Base-by-base conservation (phyloP, 1,284 basidiomycete genomes). In the Earliella scabrosa region DNA sequence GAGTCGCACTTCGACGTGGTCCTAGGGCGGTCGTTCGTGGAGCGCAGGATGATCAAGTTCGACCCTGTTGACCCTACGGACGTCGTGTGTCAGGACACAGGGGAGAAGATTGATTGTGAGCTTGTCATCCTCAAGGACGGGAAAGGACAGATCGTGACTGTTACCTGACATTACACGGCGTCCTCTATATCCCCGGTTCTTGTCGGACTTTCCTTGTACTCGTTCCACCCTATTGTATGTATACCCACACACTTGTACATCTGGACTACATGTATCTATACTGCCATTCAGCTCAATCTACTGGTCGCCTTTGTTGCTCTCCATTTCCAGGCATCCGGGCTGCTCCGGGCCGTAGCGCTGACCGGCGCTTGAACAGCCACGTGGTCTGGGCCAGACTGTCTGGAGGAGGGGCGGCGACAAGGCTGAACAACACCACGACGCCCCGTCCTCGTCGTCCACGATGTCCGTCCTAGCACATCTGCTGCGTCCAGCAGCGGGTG, bases 1-100 rank as follows among this genome's bases (percentile, higher is more conserved):
- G 96, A 98, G 73, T 88, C 90, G 21, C 96, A 98, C 72, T 99
- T 99, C 75, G 96, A 98, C 66, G 93, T 98, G 46, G 92, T 98
- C 20, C 82, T 99, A 2, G 97, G 97, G 3, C 83, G 97, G 39
- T 89, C 92, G 29, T 99, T 98, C 78, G 90, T 96, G 73, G 97
- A 99, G 75, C 87, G 87, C 68, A 83, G 97, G 65, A 88, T 90
- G 64, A 86, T 99, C 63, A 88, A 88, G 71, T 87, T 85, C 23
- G 92, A 92, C 67, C 78, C 88, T 0, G 77, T 90, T 35, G 97
- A 99, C 72, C 89, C 89, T 52, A 98, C 97, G 13, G 89, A 90
- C 65, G 88, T 99, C 26, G 85, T 93, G 2, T 98, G 97, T 69
- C 85, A 95, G 77, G 97, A 98, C 73, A 95, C 90, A 1, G 93